Conservation (phyloP, 495 filamentous ascomycete genomes). For the Entonaema liquescens region DNA sequence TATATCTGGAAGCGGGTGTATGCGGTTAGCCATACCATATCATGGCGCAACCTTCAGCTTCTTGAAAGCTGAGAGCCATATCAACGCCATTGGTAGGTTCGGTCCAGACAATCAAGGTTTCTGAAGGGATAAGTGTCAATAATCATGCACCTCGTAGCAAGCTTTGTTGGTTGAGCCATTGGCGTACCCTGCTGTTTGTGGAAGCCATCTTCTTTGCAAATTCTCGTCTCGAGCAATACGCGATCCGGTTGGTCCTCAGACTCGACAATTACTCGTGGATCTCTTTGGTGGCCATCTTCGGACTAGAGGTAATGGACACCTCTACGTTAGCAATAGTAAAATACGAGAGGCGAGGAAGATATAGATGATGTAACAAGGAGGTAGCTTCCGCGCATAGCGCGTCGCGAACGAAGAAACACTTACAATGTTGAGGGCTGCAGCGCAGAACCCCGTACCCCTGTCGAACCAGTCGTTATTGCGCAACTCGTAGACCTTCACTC, state of each 20-base stretch:
- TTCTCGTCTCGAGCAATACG: conserved; percentile 85
- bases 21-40: conserved; percentile 75
- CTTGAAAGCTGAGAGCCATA: conserved; percentile 98
- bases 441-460: conserved; percentile 95
- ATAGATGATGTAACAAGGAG: conserved; percentile 13
- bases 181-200: conserved; percentile 94
- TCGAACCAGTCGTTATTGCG: conserved; percentile 99
- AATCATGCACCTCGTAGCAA: neutral
- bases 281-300: conserved; percentile 63
- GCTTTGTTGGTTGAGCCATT: neutral
- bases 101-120: conserved; percentile 98
- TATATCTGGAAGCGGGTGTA: conserved; percentile 1
- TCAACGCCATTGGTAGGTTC: conserved; percentile 82
- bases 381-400: conserved; percentile 11
- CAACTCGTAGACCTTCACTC: conserved; percentile 99
- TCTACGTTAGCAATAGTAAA: conserved; percentile 26
- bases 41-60: conserved; percentile 89
- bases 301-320: conserved; percentile 39
- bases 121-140: conserved; percentile 58
- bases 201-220: conserved; percentile 94
- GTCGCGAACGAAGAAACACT: conserved; percentile 47
- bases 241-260: conserved; percentile 91
- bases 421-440: conserved; percentile 79
- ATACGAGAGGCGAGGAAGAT: conserved; percentile 5
- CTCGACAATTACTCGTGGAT: conserved; percentile 87